phyloP scores from a whole-genome alignment of 371 early-diverging fungal genomes.

The Dichotomocladium elegans region DNA sequence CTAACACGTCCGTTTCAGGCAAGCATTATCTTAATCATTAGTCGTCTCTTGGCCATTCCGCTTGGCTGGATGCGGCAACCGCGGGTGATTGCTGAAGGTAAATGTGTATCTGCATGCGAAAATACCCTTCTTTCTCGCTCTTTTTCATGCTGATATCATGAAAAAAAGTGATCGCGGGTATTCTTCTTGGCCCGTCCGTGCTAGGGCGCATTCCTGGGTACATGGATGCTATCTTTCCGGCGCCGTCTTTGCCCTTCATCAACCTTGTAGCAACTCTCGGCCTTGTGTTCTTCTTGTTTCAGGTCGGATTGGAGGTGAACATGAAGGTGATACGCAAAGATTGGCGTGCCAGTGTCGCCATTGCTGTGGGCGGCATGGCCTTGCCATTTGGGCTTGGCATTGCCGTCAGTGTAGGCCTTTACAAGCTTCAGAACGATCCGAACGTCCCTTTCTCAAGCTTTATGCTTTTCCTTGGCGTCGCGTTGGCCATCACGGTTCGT shows the following conservation, averaged over 20 bases:
- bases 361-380: constrained; percentile 70
- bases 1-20: constrained; percentile 44
- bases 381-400: constrained; percentile 75
- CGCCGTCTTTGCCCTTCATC: constrained; percentile 60
- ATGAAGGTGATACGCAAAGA: constrained; percentile 43
- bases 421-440: constrained; percentile 40
- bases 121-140: constrained; percentile 14
- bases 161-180: constrained; percentile 63
- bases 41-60: constrained; percentile 58
- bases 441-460: constrained; percentile 63
- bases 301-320: constrained; percentile 84
- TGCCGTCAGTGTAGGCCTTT: constrained; percentile 68
- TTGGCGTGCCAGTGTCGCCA: constrained; percentile 41
- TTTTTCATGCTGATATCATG: constrained; percentile 6
- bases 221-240: constrained; percentile 59
- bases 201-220: constrained; percentile 71
- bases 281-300: constrained; percentile 85
- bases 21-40: constrained; percentile 61
- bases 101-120: background rate
- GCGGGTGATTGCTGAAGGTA: constrained; percentile 70
- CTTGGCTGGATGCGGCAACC: constrained; percentile 66
- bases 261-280: constrained; percentile 84
- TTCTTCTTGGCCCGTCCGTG: constrained; percentile 75
- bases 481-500: constrained; percentile 84
- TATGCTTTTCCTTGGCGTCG: constrained; percentile 80